Evolutionary conservation across 2,329 filamentous ascomycete genomes (phyloP).

Genomic region (Aspergillus sp.): DNA sequence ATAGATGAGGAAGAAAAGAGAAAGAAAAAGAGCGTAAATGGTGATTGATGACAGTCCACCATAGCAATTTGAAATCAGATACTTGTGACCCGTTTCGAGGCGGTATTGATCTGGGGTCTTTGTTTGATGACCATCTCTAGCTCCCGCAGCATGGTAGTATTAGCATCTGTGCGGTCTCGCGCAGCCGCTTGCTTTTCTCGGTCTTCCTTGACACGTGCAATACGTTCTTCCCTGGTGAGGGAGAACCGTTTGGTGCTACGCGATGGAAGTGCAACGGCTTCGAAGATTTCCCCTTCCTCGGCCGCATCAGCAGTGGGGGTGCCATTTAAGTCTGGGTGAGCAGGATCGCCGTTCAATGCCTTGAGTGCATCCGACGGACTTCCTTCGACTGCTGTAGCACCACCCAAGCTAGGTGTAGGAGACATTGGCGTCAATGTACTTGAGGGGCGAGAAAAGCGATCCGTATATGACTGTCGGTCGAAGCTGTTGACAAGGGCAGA

Average conservation of each 20-base stretch:
- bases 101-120: conserved; percentile 34
- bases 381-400: conserved; percentile 45
- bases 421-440: conserved; percentile 39
- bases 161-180: conserved; percentile 69
- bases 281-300: conserved; percentile 72
- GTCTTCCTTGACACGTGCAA: conserved; percentile 81
- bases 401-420: conserved; percentile 39
- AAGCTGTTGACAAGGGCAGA: conserved; percentile 73
- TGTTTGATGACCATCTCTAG: conserved; percentile 78
- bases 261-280: conserved; percentile 71
- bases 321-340: conserved; percentile 25
- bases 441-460: conserved; percentile 48
- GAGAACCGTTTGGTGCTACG: conserved; percentile 53
- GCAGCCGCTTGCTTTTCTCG: conserved; percentile 63
- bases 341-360: conserved; percentile 64
- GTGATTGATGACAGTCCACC: no score
- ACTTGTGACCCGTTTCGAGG: conserved; percentile 36
- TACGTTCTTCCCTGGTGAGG: conserved; percentile 76
- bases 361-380: conserved; percentile 63
- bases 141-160: conserved; percentile 82
- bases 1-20: background rate
- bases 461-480: conserved; percentile 62
- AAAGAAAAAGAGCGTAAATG: background rate
- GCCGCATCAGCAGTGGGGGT: conserved; percentile 23
- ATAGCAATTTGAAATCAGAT: conserved; percentile 24